phyloP scores from a whole-genome alignment of 208 protist species.

The Crithidia bombi region DNA sequence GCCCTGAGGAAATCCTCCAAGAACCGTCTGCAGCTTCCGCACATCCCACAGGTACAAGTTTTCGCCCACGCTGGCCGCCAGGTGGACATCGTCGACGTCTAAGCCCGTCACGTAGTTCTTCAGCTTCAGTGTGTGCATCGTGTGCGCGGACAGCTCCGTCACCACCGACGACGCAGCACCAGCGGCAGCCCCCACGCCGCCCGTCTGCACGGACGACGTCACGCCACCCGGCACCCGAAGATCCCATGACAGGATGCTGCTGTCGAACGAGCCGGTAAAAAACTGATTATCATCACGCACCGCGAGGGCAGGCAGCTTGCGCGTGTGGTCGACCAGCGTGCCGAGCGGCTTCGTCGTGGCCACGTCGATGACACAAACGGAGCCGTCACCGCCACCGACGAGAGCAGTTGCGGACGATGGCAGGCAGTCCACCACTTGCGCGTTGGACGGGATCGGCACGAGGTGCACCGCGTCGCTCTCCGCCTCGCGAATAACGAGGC shows the following conservation, averaged over 20 bases:
- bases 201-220: conserved; percentile 31
- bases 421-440: conserved; percentile 74
- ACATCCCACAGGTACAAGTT: conserved; percentile 88
- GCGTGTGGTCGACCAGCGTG: conserved; percentile 58
- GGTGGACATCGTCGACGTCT: conserved; percentile 74
- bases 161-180: conserved; percentile 16
- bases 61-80: conserved; percentile 78
- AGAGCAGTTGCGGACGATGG: conserved; percentile 47
- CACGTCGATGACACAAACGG: conserved; percentile 65
- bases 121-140: conserved; percentile 74
- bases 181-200: not conserved
- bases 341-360: conserved; percentile 26
- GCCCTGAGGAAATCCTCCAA: conserved; percentile 78
- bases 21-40: conserved; percentile 69
- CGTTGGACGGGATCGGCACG: conserved; percentile 62
- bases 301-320: conserved; percentile 80
- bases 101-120: conserved; percentile 87
- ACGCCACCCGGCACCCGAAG: conserved; percentile 56
- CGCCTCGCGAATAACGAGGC: conserved; percentile 57
- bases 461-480: conserved; percentile 42
- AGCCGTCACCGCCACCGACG: conserved; percentile 81
- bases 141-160: conserved; percentile 38
- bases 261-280: conserved; percentile 84
- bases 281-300: conserved; percentile 75
- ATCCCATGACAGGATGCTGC: conserved; percentile 84